Percentiles rank a stretch among this genome's conserved stretches.
These are phyloP conservation scores for Daedalea quercina DNA, from an alignment of 768 basidiomycete species.

Conservation along the genomic window DNA sequence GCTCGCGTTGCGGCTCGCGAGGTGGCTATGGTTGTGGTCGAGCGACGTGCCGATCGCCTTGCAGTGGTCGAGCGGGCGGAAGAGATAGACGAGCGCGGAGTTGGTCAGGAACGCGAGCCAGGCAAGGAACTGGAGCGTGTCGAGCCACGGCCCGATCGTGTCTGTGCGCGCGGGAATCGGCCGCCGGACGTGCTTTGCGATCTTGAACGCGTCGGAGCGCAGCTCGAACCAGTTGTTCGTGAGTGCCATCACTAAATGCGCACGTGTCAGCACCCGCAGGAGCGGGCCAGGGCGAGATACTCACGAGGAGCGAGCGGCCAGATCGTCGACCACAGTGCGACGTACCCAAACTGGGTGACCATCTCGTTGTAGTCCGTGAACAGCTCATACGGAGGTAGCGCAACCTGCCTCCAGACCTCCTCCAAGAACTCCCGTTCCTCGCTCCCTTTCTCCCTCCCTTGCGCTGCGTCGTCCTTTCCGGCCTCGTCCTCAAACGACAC, in stretches of 20 bases:
- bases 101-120: constrained; percentile 90
- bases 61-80: constrained; percentile 43
- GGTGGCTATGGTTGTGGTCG: constrained; percentile 15
- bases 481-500: constrained; percentile 69
- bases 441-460: constrained; percentile 27
- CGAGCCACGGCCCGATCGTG: constrained; percentile 92
- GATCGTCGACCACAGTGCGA: constrained; percentile 86
- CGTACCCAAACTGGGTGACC: constrained; percentile 93
- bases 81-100: constrained; percentile 86
- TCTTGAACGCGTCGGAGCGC: constrained; percentile 93
- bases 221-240: constrained; percentile 92
- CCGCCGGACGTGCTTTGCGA: constrained; percentile 75
- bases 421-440: constrained; percentile 80
- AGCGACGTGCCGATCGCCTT: constrained; percentile 21
- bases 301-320: constrained; percentile 85
- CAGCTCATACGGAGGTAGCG: constrained; percentile 72
- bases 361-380: constrained; percentile 94
- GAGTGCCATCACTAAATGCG: constrained; percentile 50
- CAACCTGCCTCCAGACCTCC: constrained; percentile 66
- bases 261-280: not conserved
- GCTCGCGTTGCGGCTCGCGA: constrained; percentile 7
- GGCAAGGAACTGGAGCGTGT: constrained; percentile 78
- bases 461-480: constrained; percentile 46
- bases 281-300: constrained; percentile 13
- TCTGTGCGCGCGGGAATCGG: constrained; percentile 86